Conservation (phyloP, 305 asterid species). For the Fraxinus velutina region DNA sequence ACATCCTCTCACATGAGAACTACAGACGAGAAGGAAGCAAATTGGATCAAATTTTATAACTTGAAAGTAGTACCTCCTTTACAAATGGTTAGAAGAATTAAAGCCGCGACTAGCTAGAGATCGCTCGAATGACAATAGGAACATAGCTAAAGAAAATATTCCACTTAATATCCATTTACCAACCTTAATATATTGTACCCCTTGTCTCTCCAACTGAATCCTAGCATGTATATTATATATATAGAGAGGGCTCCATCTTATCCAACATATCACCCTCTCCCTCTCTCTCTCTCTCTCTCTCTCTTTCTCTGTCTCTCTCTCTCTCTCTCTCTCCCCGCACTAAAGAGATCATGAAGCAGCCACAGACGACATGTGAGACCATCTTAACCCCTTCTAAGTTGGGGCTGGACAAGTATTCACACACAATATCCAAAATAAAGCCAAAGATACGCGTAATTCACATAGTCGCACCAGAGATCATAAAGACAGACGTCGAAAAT, state of each 20-base stretch:
- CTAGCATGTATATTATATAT: conserved; percentile 23
- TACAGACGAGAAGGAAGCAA: background rate
- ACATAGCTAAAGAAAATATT: background rate
- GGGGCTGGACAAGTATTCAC: conserved; percentile 42
- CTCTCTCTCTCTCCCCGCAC: background rate
- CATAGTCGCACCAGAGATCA: conserved; percentile 65
- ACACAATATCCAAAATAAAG: conserved; percentile 44
- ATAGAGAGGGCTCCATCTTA: background rate
- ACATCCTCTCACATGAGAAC: no score
- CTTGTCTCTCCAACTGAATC: conserved; percentile 8
- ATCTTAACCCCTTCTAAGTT: conserved; percentile 34
- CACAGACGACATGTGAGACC: conserved; percentile 32
- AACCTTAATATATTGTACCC: background rate
- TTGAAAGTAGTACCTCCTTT: background rate
- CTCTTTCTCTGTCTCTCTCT: background rate
- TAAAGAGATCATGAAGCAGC: conserved; percentile 34
- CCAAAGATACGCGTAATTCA: conserved; percentile 78
- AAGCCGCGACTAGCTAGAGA: background rate
- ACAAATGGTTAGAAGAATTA: background rate
- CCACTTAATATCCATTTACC: background rate
- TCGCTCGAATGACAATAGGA: background rate
- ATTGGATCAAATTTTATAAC: background rate
- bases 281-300: conserved; percentile 2
- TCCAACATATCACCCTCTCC: conserved; percentile 8
- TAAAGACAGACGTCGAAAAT: conserved; percentile 55